These are phyloP conservation scores for Herpetospermum pedunculosum DNA, from an alignment of 306 rosid genomes.

Conservation along the genomic window DNA sequence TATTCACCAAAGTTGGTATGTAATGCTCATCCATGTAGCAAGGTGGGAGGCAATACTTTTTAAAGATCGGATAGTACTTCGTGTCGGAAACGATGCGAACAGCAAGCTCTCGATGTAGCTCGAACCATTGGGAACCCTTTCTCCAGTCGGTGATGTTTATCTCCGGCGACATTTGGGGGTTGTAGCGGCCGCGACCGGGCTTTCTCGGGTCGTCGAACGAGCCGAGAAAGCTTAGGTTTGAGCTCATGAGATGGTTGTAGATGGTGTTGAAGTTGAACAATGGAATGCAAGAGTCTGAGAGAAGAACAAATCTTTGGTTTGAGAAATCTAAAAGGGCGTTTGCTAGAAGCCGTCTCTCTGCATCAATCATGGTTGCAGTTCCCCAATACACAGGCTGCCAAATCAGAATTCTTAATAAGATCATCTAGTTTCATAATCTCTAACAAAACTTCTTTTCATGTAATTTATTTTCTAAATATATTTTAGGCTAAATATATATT, in stretches of 20 bases:
- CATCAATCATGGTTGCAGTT: slow-evolving; percentile 42
- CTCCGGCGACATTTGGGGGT: slow-evolving; percentile 27
- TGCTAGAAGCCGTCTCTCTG: slow-evolving; percentile 49
- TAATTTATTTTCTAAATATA: not conserved
- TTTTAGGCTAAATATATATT: too few relatives aligned
- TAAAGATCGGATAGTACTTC: slow-evolving; percentile 29
- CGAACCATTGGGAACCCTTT: slow-evolving; percentile 68
- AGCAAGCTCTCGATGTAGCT: slow-evolving; percentile 39
- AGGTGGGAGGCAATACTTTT: slow-evolving; percentile 19
- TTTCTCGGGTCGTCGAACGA: slow-evolving; percentile 30
- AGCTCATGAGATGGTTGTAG: slow-evolving; percentile 27
- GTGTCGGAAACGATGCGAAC: slow-evolving; percentile 29
- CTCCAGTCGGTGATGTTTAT: slow-evolving; percentile 45
- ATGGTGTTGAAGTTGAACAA: slow-evolving; percentile 42
- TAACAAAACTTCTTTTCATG: too few relatives aligned
- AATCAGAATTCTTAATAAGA: not conserved
- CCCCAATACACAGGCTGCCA: slow-evolving; percentile 49
- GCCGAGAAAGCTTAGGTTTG: slow-evolving; percentile 27
- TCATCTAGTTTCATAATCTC: not conserved
- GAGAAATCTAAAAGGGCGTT: slow-evolving; percentile 43
- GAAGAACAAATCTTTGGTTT: slow-evolving; percentile 43
- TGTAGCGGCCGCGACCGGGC: slow-evolving; percentile 41
- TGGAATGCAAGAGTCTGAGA: slow-evolving; percentile 62
- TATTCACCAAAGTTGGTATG: slow-evolving; percentile 35
- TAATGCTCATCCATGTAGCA: slow-evolving; percentile 61